A percentile compares a stretch with the other conserved stretches of the same genome.
Evolutionary conservation across 2,329 filamentous ascomycete species (phyloP).

Genomic region (Aspergillus unguis): DNA sequence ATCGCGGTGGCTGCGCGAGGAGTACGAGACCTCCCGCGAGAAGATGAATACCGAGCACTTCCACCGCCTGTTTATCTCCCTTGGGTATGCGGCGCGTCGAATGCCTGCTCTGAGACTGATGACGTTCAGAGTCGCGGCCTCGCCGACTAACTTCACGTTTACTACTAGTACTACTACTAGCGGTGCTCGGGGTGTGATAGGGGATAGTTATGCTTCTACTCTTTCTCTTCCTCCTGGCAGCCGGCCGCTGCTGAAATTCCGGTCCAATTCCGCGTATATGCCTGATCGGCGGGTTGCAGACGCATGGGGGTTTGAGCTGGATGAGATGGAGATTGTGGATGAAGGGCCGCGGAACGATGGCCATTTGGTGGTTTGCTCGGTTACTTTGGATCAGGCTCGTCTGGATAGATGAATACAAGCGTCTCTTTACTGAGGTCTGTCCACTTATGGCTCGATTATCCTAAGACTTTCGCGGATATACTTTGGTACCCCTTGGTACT

Average conservation of each 20-base stretch:
- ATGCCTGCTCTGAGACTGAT: slow-evolving; percentile 1
- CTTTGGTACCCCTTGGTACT: too few species aligned
- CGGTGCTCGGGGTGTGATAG: background rate
- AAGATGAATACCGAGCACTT: slow-evolving; percentile 3
- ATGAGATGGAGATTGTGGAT: too few species aligned
- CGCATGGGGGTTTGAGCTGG: background rate
- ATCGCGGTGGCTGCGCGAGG: background rate
- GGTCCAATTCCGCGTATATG: background rate
- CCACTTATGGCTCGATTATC: too few species aligned
- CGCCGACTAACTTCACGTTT: background rate
- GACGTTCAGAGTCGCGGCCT: background rate
- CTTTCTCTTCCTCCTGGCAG: background rate
- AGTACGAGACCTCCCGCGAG: background rate
- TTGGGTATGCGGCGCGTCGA: slow-evolving; percentile 3
- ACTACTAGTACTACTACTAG: background rate
- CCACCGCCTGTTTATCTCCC: slow-evolving; percentile 9
- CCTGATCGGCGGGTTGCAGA: slow-evolving; percentile 1
- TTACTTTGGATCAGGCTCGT: too few species aligned
- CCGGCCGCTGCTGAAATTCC: background rate
- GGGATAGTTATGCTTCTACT: background rate
- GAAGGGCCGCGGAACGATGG: too few species aligned
- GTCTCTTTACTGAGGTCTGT: too few species aligned
- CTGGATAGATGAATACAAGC: too few species aligned
- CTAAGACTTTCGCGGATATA: too few species aligned
- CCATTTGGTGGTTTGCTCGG: too few species aligned